Conservation (phyloP, 495 filamentous ascomycete species). For the Lasiosphaeria ovina region DNA sequence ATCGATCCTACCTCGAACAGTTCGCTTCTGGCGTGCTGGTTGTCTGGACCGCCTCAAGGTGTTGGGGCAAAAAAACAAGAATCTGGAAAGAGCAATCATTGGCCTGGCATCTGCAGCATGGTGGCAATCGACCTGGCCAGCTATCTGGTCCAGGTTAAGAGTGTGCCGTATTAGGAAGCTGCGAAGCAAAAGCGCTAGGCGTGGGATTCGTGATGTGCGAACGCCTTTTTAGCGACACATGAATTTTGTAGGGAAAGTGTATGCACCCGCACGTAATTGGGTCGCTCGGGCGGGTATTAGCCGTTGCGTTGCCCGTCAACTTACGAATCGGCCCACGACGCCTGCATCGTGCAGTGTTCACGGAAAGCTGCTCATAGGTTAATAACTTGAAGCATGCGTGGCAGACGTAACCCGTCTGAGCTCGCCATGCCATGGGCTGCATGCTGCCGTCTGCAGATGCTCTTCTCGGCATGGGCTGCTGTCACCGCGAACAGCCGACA, state of each 20-base stretch:
- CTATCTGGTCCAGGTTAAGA: not conserved
- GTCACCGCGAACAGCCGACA: not conserved
- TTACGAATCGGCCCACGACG: constrained; percentile 16
- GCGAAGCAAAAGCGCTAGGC: constrained; percentile 5
- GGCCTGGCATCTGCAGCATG: too few relatives aligned
- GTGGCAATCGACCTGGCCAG: too few relatives aligned
- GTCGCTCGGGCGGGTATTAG: not conserved
- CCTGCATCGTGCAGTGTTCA: constrained; percentile 5
- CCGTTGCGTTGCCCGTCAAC: not conserved
- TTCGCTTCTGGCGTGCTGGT: not conserved
- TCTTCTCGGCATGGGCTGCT: not conserved
- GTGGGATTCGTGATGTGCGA: constrained; percentile 6
- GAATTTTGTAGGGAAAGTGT: too few relatives aligned
- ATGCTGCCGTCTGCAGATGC: not conserved
- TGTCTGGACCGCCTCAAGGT: too few relatives aligned
- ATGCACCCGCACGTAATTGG: too few relatives aligned
- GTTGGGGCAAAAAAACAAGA: too few relatives aligned
- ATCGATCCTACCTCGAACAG: not conserved
- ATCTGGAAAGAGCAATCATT: too few relatives aligned
- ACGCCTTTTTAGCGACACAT: too few relatives aligned
- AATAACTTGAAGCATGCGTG: too few relatives aligned
- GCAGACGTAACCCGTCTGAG: too few relatives aligned
- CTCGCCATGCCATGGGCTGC: not conserved
- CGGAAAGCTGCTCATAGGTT: too few relatives aligned
- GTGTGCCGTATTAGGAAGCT: constrained; percentile 22